Base-by-base conservation (phyloP, 305 asterid genomes). In the Coffea humblotiana region DNA sequence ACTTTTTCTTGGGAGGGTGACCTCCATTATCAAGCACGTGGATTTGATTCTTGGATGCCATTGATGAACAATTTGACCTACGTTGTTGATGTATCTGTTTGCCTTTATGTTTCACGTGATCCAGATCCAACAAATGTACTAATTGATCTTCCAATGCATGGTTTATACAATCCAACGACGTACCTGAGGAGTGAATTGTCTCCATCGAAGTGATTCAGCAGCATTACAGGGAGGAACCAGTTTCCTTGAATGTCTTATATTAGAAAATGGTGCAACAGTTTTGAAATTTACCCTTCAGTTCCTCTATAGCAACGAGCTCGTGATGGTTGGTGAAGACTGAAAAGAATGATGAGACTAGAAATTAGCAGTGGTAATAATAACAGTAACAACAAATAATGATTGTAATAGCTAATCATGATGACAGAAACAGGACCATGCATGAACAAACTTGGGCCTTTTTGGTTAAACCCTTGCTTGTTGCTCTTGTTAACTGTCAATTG, bases 21-120 rank as follows among this genome's bases (percentile, higher is more conserved):
- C 96, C 87, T 83, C 89, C 92, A 85, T 61, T 83, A 86, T 87
- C 83, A 82, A 72, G 64, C 27, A 79, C 78, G n/a, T 83, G 81
- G 71, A 78, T 66, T 82, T 54, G 40, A 72, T 88, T 82, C 89
- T 70, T 80, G 68, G 72, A 72, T 68, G 66, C 79, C 56, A 89
- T 88, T 88, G 83, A 92, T 91, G n/a, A 75, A 76, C 65, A 74
- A 69, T 47, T 86, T 85, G 85, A 78, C 83, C 85, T 83, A 84
- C 85, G 74, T 11, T 64, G 35, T 83, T 65, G 72, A 78, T 81
- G 60, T 84, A 37, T 73, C 74, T 58, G 80, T 75, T 78, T 58
- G 54, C 6, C 70, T 43, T 8, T 45, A 37, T n/a, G 11, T 75
- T 37, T 61, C 47, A 6, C 69, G 47, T 23, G 84, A 77, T 74